phyloP scores from a whole-genome alignment of 805 yeast species.

The Monosporozyma aerobia region DNA sequence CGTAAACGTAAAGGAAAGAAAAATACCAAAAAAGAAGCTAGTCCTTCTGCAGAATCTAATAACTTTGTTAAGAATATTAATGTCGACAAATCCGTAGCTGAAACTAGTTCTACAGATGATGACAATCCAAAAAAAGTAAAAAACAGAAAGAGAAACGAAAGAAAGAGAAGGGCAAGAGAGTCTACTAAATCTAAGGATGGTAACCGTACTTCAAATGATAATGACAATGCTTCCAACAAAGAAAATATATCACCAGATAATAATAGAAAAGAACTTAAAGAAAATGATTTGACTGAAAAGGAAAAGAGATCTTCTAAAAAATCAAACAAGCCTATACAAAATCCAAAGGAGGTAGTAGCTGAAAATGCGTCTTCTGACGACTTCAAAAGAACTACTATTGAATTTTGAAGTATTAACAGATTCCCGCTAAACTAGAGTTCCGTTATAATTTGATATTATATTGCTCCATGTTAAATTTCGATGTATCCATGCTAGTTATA shows the following conservation, averaged over 20 bases:
- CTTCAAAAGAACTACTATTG: not conserved
- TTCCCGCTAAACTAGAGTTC: not conserved
- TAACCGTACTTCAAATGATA: not conserved
- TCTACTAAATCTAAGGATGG: not conserved
- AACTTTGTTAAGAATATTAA: not conserved
- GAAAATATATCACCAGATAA: not conserved
- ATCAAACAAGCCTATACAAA: not conserved
- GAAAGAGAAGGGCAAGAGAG: not conserved
- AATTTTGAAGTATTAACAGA: not conserved
- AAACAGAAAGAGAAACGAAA: not conserved
- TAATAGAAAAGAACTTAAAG: not conserved
- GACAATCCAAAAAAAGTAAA: not conserved
- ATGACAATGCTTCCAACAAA: not conserved
- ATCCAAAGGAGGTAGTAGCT: not conserved
- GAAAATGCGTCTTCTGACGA: not conserved
- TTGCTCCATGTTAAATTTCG: not conserved
- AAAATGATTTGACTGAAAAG: not conserved
- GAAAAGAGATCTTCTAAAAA: not conserved
- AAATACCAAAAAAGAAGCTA: not conserved
- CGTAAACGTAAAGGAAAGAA: not conserved
- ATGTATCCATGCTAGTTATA: not conserved
- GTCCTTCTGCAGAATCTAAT: not conserved
- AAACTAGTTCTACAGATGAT: not conserved
- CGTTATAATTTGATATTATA: not conserved
- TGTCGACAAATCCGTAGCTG: not conserved